These are phyloP conservation scores for Solanum microdontum DNA, from an alignment of 257 asterid species.

Conservation along the genomic window DNA sequence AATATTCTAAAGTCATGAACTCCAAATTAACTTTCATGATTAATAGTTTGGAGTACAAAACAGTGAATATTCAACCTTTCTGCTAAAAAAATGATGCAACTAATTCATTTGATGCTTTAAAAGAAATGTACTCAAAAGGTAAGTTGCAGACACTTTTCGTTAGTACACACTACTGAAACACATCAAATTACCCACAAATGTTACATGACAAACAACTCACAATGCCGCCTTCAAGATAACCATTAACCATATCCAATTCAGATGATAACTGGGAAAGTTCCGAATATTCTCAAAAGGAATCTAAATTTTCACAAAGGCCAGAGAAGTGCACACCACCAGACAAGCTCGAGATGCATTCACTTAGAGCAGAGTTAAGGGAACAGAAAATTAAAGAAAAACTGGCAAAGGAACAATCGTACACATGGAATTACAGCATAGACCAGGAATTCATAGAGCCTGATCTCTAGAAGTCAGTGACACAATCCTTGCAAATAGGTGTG, in stretches of 20 bases:
- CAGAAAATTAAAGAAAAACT: not conserved
- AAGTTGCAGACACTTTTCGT: not conserved
- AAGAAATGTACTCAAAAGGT: not conserved
- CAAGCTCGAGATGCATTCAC: not conserved
- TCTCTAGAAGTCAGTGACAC: conserved; percentile 9
- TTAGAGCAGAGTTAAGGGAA: not conserved
- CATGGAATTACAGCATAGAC: not conserved
- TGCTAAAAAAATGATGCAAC: not conserved
- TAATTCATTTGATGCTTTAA: not conserved
- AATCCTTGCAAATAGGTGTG: not conserved
- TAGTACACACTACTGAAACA: not conserved
- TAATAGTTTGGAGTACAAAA: not conserved
- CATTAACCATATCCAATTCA: not conserved
- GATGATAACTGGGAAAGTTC: not conserved
- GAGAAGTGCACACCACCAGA: not conserved
- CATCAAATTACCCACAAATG: not conserved
- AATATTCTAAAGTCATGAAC: not conserved
- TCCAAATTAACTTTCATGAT: not conserved
- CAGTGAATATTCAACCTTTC: not conserved
- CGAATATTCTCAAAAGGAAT: not conserved
- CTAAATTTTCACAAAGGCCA: not conserved
- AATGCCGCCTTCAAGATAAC: not conserved
- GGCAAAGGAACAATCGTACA: not conserved
- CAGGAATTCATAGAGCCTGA: conserved; percentile 3
- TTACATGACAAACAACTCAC: not conserved